These are phyloP conservation scores for Aspergillus melleus DNA, from an alignment of 2,329 filamentous ascomycete genomes.

Conservation along the genomic window DNA sequence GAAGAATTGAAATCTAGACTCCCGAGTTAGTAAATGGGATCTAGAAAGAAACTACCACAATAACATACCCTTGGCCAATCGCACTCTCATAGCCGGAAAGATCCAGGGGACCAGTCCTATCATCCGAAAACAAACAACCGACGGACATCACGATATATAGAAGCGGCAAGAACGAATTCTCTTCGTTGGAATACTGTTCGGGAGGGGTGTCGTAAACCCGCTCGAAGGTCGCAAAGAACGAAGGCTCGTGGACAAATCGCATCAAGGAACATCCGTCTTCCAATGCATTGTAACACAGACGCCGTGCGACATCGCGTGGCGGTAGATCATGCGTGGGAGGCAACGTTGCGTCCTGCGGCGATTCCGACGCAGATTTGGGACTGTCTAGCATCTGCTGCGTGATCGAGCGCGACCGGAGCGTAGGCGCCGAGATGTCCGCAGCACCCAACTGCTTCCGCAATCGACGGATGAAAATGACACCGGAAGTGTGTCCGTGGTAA, in stretches of 20 bases:
- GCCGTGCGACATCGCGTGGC: constrained; percentile 56
- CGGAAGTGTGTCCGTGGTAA: constrained; percentile 91
- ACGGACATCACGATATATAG: constrained; percentile 70
- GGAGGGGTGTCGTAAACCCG: constrained; percentile 70
- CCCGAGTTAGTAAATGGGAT: not conserved
- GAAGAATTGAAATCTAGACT: constrained; percentile 69
- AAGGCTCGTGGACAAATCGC: constrained; percentile 76
- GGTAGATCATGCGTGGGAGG: constrained; percentile 68
- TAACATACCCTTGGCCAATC: constrained; percentile 56
- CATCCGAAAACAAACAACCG: constrained; percentile 70
- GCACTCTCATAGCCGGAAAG: constrained; percentile 50
- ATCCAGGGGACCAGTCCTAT: constrained; percentile 51
- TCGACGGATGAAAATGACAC: constrained; percentile 80
- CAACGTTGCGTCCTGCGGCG: constrained; percentile 59
- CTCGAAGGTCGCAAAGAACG: constrained; percentile 76
- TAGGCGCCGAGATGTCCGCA: constrained; percentile 59
- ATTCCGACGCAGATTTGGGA: constrained; percentile 64
- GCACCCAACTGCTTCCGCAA: constrained; percentile 84
- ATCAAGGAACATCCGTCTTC: constrained; percentile 64
- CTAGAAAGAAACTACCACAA: not conserved
- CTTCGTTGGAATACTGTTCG: constrained; percentile 63
- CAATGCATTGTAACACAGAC: constrained; percentile 60
- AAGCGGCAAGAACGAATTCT: constrained; percentile 68
- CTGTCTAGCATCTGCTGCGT: constrained; percentile 67
- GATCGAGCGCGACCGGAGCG: constrained; percentile 49